phyloP scores from a whole-genome alignment of 208 protist genomes.

The Trypanosoma lewisi region DNA sequence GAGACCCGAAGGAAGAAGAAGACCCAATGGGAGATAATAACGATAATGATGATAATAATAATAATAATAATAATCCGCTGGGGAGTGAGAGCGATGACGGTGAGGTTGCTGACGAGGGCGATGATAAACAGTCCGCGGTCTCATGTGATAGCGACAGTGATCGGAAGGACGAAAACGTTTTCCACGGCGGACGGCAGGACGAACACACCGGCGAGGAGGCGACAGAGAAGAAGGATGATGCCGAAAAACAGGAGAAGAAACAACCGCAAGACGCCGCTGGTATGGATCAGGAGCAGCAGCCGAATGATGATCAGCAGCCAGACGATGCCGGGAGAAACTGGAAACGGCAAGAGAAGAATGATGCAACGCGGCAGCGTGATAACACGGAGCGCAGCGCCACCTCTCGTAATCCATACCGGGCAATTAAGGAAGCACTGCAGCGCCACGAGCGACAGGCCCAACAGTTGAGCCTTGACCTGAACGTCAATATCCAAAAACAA shows the following conservation, averaged over 20 bases:
- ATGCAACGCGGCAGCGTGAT: slow-evolving; percentile 61
- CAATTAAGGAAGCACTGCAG: slow-evolving; percentile 87
- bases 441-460: slow-evolving; percentile 74
- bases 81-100: slow-evolving; percentile 21
- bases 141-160: slow-evolving; percentile 40
- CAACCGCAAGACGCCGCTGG: slow-evolving; percentile 44
- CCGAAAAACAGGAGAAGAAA: slow-evolving; percentile 30
- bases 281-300: slow-evolving; percentile 67
- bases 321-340: slow-evolving; percentile 82
- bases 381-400: slow-evolving; percentile 64
- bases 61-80: slow-evolving; percentile 29
- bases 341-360: slow-evolving; percentile 78
- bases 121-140: slow-evolving; percentile 23
- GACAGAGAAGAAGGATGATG: slow-evolving; percentile 57
- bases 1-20: slow-evolving; percentile 13
- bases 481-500: slow-evolving; percentile 73
- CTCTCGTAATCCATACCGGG: slow-evolving; percentile 78
- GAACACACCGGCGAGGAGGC: slow-evolving; percentile 74
- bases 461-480: slow-evolving; percentile 79
- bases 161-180: slow-evolving; percentile 76
- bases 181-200: slow-evolving; percentile 79
- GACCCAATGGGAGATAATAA: slow-evolving; percentile 27
- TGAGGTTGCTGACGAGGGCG: slow-evolving; percentile 34
- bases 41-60: slow-evolving; percentile 17
- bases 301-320: slow-evolving; percentile 71